Evolutionary conservation across 306 rosid species (phyloP).

Genomic region (Oemleria cerasiformis): DNA sequence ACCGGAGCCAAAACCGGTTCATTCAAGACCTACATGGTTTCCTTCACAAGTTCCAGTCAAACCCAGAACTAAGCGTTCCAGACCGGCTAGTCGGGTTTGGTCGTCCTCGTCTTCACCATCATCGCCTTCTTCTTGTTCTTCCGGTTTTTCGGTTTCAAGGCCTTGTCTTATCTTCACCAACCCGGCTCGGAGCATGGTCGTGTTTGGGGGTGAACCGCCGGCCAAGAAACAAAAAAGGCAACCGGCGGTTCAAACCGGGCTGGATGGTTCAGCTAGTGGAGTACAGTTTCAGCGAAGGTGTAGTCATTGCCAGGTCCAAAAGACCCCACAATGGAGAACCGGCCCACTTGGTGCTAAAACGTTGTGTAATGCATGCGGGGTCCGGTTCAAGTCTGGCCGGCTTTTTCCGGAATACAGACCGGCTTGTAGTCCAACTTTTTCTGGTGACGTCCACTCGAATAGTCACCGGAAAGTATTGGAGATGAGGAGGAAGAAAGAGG

Average conservation of each 20-base stretch:
- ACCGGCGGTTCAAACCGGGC: conserved; percentile 32
- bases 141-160: conserved; percentile 22
- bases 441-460: conserved; percentile 65
- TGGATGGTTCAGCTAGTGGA: conserved; percentile 9
- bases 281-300: conserved; percentile 67
- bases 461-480: conserved; percentile 91
- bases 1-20: conserved; percentile 33
- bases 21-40: conserved; percentile 30
- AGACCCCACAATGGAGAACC: conserved; percentile 96
- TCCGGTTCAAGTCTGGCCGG: conserved; percentile 87
- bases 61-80: conserved; percentile 46
- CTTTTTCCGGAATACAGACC: conserved; percentile 93
- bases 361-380: conserved; percentile 93
- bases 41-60: conserved; percentile 45
- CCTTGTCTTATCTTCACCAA: conserved; percentile 24
- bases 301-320: conserved; percentile 82
- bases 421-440: conserved; percentile 89
- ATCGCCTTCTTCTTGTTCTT: conserved; percentile 34
- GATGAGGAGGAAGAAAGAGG: conserved; percentile 67
- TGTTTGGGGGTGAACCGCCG: conserved; percentile 31
- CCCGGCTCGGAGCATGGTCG: conserved; percentile 22
- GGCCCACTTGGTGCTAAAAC: conserved; percentile 90
- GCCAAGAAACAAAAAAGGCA: conserved; percentile 64
- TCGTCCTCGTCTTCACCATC: conserved; percentile 34
- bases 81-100: conserved; percentile 32